Evolutionary conservation across 2,329 filamentous ascomycete genomes (phyloP), one percentile per base, ranked within the genome.

Genomic region (Phaeophleospora eucalypticola): DNA sequence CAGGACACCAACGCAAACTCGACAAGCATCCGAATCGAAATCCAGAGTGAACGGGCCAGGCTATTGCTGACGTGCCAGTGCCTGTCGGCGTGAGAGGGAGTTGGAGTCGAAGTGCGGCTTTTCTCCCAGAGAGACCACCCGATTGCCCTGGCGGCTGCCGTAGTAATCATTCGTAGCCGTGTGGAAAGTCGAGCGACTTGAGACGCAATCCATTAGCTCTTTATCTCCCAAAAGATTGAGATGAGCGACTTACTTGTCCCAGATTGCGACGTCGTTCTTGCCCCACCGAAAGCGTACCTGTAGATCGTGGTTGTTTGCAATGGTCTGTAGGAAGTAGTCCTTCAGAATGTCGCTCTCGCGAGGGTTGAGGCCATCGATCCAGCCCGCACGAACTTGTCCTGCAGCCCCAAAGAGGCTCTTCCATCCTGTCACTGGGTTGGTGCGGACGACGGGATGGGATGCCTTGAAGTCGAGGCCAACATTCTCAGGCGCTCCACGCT

Each of bases 241-340:
- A 24, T 54, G 54, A 15, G 46, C 42, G 12, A 40, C 46, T 24
- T 49, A 41, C 32, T 58, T 58, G 21, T 58, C 56, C 56, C 56
- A 55, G 48, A 86, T 75, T 0, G 81, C 81, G 1, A 87, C 79
- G 47, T 84, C 83, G 35, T 79, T 75, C 40, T 79, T 76, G 36
- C 75, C 72, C 82, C 83, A 85, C 54, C 78, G 74, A 59, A 84
- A 81, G 15, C 84, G 75, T 4, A 79, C 83, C 57, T 88, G 84
- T 49, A 84, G 72, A 64, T 89, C 86, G 35, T 84, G 83, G 4
- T 74, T 80, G 1, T 76, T 77, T 2, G 74, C 65, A 4, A 81
- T 54, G n/a, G 60, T 29, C 34, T 58, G 48, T 14, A 53, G 37
- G 45, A 62, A 60, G 18, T 49, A 60, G 14, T 51, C 45, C n/a